Conservation (phyloP, 352 stramenopile species). For the Pythium sp. region DNA sequence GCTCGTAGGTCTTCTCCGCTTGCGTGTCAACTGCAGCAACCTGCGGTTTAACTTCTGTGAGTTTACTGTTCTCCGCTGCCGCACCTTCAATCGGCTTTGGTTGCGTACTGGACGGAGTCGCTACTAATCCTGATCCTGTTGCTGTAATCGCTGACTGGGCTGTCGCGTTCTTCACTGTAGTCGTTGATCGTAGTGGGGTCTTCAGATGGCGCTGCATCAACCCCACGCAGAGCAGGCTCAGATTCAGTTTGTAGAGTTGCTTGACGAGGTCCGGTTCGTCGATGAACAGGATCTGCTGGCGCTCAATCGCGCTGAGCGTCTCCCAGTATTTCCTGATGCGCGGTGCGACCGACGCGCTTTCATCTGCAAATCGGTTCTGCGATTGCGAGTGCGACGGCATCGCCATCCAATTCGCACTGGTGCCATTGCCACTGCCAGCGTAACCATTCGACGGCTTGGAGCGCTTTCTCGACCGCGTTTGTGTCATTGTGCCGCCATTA, state of each 20-base stretch:
- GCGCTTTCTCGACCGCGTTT: constrained; percentile 35
- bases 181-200: constrained; percentile 25
- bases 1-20: constrained; percentile 72
- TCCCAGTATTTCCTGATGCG: constrained; percentile 68
- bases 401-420: background rate
- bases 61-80: background rate
- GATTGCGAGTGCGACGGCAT: constrained; percentile 8
- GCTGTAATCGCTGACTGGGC: constrained; percentile 1
- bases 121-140: constrained; percentile 5
- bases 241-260: constrained; percentile 86
- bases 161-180: background rate
- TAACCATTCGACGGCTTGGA: constrained; percentile 27
- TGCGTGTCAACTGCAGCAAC: constrained; percentile 15
- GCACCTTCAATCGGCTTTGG: constrained; percentile 13
- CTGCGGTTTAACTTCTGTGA: background rate
- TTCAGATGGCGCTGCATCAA: constrained; percentile 84
- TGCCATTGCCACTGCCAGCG: constrained; percentile 2
- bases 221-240: constrained; percentile 79
- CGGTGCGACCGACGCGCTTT: constrained; percentile 12
- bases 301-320: constrained; percentile 51
- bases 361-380: background rate
- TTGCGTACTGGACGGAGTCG: background rate
- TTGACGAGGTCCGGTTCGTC: constrained; percentile 82
- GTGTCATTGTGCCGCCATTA: background rate
- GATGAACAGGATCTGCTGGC: constrained; percentile 76